Conservation (phyloP, 805 yeast genomes). For the Barnettozyma wickerhamii region DNA sequence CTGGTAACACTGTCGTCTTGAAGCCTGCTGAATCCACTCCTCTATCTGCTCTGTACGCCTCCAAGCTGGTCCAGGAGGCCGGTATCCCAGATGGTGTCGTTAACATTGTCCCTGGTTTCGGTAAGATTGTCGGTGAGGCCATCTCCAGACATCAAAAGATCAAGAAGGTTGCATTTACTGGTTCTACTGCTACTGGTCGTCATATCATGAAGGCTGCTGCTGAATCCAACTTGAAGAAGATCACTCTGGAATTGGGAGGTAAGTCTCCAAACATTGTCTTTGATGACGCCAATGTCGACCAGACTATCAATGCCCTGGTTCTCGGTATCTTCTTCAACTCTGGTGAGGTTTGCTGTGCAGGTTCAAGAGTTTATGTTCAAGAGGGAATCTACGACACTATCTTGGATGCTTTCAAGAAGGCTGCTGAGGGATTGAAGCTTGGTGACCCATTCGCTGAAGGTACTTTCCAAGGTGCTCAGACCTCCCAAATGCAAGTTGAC, state of each 20-base stretch:
- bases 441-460: conserved; percentile 84
- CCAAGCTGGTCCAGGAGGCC: conserved; percentile 62
- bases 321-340: conserved; percentile 87
- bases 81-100: conserved; percentile 83
- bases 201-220: conserved; percentile 78
- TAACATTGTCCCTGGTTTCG: conserved; percentile 76
- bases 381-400: conserved; percentile 79
- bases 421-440: conserved; percentile 53
- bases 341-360: conserved; percentile 96
- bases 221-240: conserved; percentile 77
- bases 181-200: conserved; percentile 86
- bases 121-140: conserved; percentile 70
- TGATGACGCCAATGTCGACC: conserved; percentile 76
- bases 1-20: conserved; percentile 81
- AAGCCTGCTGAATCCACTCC: conserved; percentile 90
- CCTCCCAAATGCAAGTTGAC: conserved; percentile 72
- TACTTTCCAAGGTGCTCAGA: conserved; percentile 89
- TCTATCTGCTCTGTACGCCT: conserved; percentile 68
- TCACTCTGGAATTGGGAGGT: conserved; percentile 94
- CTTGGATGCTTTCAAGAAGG: conserved; percentile 50
- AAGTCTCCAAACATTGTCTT: conserved; percentile 90
- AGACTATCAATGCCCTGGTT: conserved; percentile 71
- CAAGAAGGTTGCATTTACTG: conserved; percentile 82
- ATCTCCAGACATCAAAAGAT: conserved; percentile 65
- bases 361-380: conserved; percentile 87